Conservation (phyloP, 164 flowering plant genomes). For the Chimonanthus praecox region DNA sequence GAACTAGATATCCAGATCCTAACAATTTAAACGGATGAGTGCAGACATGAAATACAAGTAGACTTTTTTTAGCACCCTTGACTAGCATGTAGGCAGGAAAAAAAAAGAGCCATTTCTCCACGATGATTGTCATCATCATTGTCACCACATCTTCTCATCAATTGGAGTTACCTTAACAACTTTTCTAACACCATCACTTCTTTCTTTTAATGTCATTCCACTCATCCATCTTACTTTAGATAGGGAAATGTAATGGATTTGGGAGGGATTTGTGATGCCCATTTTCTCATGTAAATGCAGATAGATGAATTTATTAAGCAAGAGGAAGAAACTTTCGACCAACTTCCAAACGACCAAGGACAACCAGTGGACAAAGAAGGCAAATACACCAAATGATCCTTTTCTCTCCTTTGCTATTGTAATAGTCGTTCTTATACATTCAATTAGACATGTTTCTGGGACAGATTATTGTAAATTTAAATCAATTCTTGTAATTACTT, state of each 20-base stretch:
- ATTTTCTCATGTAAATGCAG: neutral
- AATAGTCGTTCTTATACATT: neutral
- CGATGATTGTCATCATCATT: too few species aligned
- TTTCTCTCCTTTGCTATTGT: neutral
- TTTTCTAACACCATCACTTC: too few species aligned
- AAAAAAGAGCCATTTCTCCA: too few species aligned
- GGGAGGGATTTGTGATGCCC: neutral
- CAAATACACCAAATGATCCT: neutral
- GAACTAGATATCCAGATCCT: too few species aligned
- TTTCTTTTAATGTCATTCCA: too few species aligned
- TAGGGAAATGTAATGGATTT: neutral
- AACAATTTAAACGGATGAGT: too few species aligned
- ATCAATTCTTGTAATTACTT: neutral
- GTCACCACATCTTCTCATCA: too few species aligned
- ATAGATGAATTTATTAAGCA: neutral
- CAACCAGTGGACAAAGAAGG: neutral
- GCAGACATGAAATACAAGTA: too few species aligned
- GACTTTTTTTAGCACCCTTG: too few species aligned
- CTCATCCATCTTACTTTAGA: too few species aligned
- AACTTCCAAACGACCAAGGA: neutral
- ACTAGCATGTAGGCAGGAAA: too few species aligned
- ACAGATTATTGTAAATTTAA: neutral
- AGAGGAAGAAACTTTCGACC: neutral
- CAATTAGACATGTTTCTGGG: neutral
- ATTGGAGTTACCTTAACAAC: too few species aligned